Percentiles rank a stretch among this genome's conserved stretches.
phyloP scores from a whole-genome alignment of 108 stramenopile species.

The Discostella stelligeroides region DNA sequence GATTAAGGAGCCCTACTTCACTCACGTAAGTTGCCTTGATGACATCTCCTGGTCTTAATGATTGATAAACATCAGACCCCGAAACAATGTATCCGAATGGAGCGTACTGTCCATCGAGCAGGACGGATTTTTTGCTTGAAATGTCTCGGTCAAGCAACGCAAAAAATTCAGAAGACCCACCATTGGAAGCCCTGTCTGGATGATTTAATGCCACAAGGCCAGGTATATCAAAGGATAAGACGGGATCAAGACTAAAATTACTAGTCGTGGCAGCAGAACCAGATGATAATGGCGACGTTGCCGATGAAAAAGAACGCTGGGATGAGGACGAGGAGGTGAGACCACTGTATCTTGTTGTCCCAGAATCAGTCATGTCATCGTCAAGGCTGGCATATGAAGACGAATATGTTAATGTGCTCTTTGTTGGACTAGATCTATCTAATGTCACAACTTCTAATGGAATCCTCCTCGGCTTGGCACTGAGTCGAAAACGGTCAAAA shows the following conservation, averaged over 20 bases:
- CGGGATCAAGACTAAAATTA: conserved; percentile 51
- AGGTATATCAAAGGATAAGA: conserved; percentile 76
- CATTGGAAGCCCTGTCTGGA: conserved; percentile 72
- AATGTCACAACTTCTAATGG: conserved; percentile 82
- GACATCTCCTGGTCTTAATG: conserved; percentile 71
- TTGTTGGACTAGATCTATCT: conserved; percentile 59
- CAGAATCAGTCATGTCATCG: conserved; percentile 32
- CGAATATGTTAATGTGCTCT: conserved; percentile 55
- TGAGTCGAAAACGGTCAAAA: not conserved
- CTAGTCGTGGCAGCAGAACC: conserved; percentile 32
- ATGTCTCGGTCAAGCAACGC: conserved; percentile 52
- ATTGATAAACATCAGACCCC: conserved; percentile 68
- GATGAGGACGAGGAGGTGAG: conserved; percentile 46
- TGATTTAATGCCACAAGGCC: conserved; percentile 84
- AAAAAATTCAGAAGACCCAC: conserved; percentile 86
- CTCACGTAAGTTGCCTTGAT: conserved; percentile 77
- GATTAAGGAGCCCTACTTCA: conserved; percentile 72
- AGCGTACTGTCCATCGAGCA: conserved; percentile 80
- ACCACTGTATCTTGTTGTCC: conserved; percentile 46
- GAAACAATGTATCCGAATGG: conserved; percentile 83
- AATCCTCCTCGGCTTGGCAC: conserved; percentile 73
- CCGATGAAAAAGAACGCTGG: conserved; percentile 52
- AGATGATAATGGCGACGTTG: conserved; percentile 40
- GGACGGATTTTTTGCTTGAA: conserved; percentile 45
- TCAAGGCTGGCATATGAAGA: conserved; percentile 54